phyloP scores from a whole-genome alignment of 179 eudicot species.

The Carnegiea gigantea region DNA sequence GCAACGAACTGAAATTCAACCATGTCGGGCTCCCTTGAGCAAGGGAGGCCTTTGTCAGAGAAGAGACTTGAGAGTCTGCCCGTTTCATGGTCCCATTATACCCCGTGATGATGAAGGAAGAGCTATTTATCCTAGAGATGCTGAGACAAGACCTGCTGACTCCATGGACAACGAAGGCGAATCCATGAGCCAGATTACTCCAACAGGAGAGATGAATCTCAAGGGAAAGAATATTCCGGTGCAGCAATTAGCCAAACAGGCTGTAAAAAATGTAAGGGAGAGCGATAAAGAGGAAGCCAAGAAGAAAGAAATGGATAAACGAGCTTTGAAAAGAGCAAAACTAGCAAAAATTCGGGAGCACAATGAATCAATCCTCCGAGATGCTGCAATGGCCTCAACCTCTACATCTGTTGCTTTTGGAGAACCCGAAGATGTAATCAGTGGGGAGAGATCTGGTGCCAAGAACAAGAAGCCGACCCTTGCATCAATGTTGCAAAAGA shows the following conservation, averaged over 20 bases:
- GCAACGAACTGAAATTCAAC: slow-evolving; percentile 63
- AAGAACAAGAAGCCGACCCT: slow-evolving; percentile 58
- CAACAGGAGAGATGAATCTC: slow-evolving; percentile 35
- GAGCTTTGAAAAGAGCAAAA: slow-evolving; percentile 70
- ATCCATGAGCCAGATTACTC: slow-evolving; percentile 17
- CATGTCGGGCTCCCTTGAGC: slow-evolving; percentile 75
- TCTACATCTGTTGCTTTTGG: slow-evolving; percentile 53
- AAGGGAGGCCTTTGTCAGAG: slow-evolving; percentile 83
- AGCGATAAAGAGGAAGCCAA: slow-evolving; percentile 57
- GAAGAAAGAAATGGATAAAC: slow-evolving; percentile 52
- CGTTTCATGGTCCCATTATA: slow-evolving; percentile 87
- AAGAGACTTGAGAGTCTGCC: slow-evolving; percentile 70
- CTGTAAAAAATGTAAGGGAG: slow-evolving; percentile 71
- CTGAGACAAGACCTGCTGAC: slow-evolving; percentile 17
- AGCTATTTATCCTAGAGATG: slow-evolving; percentile 38
- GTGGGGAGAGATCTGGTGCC: slow-evolving; percentile 27
- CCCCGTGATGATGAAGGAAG: slow-evolving; percentile 76
- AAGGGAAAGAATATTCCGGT: slow-evolving; percentile 31
- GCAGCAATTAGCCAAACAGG: slow-evolving; percentile 59
- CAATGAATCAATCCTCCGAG: slow-evolving; percentile 68
- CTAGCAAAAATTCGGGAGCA: slow-evolving; percentile 74
- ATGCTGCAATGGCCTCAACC: slow-evolving; percentile 81
- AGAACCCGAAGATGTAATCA: slow-evolving; percentile 36
- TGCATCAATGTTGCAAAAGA: slow-evolving; percentile 89
- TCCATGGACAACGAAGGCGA: neutral